Percentiles rank a stretch among this genome's conserved stretches.
Evolutionary conservation across 257 asterid species (phyloP).

Genomic region (Penstemon davidsonii): DNA sequence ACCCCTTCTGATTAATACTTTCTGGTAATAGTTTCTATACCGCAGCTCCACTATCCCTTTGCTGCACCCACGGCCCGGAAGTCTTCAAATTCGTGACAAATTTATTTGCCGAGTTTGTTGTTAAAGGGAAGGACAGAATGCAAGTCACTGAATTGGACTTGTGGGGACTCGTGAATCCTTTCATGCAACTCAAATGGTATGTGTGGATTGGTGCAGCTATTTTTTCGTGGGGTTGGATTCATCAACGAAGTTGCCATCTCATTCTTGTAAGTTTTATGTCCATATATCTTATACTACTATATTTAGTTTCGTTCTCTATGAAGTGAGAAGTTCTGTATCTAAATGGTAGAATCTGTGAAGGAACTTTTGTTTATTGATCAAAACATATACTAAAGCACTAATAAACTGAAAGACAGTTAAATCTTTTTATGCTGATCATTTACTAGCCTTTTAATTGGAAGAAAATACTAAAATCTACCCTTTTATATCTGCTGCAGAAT

Average conservation of each 20-base stretch:
- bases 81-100: slow-evolving; percentile 45
- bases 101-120: slow-evolving; percentile 52
- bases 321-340: not conserved
- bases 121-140: slow-evolving; percentile 66
- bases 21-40: slow-evolving; percentile 64
- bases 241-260: slow-evolving; percentile 71
- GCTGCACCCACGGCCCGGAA: slow-evolving; percentile 59
- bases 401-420: not conserved
- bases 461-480: not conserved
- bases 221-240: slow-evolving; percentile 80
- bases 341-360: not conserved
- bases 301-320: slow-evolving; percentile 3
- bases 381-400: not conserved
- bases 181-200: slow-evolving; percentile 67
- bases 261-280: slow-evolving; percentile 62
- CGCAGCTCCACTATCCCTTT: slow-evolving; percentile 86
- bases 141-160: slow-evolving; percentile 42
- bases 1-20: slow-evolving; percentile 29
- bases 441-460: not conserved
- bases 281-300: not conserved
- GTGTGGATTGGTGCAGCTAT: slow-evolving; percentile 75
- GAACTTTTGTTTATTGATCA: not conserved
- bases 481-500: not conserved
- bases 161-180: slow-evolving; percentile 56
- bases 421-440: not conserved